A percentile compares a stretch with the other conserved stretches of the same genome.
Evolutionary conservation across 345 rosid species (phyloP).

Genomic region (Excoecaria cochinchinensis): DNA sequence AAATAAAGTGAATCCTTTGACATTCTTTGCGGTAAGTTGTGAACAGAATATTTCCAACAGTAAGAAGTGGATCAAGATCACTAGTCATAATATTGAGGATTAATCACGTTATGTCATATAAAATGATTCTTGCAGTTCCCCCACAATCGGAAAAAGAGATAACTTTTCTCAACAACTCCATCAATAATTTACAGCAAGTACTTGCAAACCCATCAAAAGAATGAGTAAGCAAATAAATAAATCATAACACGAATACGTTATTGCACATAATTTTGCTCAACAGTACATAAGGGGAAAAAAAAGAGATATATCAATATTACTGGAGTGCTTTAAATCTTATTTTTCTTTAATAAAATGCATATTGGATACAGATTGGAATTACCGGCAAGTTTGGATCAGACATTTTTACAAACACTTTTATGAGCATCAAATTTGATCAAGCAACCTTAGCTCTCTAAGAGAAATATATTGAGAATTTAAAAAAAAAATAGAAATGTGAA

Average conservation of each 20-base stretch:
- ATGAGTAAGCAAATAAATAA: neutral
- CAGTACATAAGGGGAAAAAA: neutral
- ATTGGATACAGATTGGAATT: neutral
- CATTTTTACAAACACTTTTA: slow-evolving; percentile 17
- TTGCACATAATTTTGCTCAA: neutral
- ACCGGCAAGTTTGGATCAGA: neutral
- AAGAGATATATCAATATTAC: neutral
- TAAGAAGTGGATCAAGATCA: neutral
- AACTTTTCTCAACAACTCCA: neutral
- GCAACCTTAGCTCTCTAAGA: neutral
- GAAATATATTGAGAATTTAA: too few relatives aligned
- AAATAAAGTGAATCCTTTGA: neutral
- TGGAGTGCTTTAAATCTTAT: neutral
- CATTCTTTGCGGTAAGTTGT: neutral
- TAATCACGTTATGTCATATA: neutral
- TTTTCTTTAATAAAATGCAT: neutral
- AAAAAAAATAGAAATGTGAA: neutral
- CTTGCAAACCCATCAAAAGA: neutral
- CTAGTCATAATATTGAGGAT: neutral
- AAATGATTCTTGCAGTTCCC: neutral
- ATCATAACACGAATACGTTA: neutral
- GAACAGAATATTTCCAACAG: neutral
- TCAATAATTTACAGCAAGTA: neutral
- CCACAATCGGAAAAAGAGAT: neutral
- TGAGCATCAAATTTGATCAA: neutral